Base-by-base conservation (phyloP, 2,329 filamentous ascomycete genomes). In the Neurospora crassa region DNA sequence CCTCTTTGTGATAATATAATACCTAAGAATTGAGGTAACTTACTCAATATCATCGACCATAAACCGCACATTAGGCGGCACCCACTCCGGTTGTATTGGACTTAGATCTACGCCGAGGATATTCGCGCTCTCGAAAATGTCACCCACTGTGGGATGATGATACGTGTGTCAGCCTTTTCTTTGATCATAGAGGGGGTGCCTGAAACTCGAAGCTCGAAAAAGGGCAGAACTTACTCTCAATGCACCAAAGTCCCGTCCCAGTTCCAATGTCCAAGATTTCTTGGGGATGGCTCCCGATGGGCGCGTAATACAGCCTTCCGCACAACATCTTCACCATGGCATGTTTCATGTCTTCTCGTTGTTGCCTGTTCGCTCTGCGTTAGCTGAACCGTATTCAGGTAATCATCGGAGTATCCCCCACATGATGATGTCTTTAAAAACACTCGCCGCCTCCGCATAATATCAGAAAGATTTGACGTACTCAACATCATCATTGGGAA, bases 41-140 rank as follows among this genome's bases (percentile, higher is more conserved):
- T 74, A 76, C 77, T 89, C 87, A 37, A 86, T 84, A 76, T 91
- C 89, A 74, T 91, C 89, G 11, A 91, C 84, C 74, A 89, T 83
- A 79, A 90, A 90, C 18, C 83, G 83, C 16, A 88, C 83, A 75
- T 90, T 90, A 7, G 86, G 83, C 20, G 88, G 89, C 14, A 90
- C 83, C 79, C 81, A 84, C 40, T 79, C 79, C 2, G 83, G 82
- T 72, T 86, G 83, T 37, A 84, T 85, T 2, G 84, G 82, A 2
- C 82, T 83, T 14, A 84, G 74, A 68, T 85, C 82, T 37, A 82
- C 81, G 40, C 82, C 83, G 8, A 83, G 74, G 5, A 84, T 79
- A 47, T 78, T 81, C 5, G 83, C 79, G 67, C 78, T 78, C 18
- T 81, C 80, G 69, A 82, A 84, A 37, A 79, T 72, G 71, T 85